Base-by-base conservation (phyloP, 106 monocot genomes). In the Apostasia ramifera region DNA sequence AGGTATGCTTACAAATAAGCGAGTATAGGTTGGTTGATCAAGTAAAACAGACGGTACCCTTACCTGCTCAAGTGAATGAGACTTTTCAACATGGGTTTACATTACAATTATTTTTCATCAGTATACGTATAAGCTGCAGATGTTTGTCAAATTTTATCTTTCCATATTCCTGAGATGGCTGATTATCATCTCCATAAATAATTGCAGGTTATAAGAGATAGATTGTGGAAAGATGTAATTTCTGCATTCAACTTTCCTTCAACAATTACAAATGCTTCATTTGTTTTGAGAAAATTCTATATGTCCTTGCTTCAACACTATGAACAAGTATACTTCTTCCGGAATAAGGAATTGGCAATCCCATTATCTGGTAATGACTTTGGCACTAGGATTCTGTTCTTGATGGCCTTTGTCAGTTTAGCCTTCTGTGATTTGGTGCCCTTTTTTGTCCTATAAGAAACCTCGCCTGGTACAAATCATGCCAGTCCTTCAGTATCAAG, bases 251-350 rank as follows among this genome's bases (percentile, higher is more conserved):
- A 58, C 52, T 75, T 75, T 66, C 67, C 74, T 67, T 59, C 74
- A 52, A 67, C 74, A 68, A 44, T 57, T 52, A 75, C 74, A 52
- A 75, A 60, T 66, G 74, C 67, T 50, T 67, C 74, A 52, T 75
- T 61, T 75, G n/a, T 59, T 46, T 75, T 75, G 44, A 53, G 74
- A 42, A 75, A 75, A 52, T 47, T 67, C 74, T 75, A 75, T 57
- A 48, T 59, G 10, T 59, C 74, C 43, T 57, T 75, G 67, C 74
- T 75, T 46, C 74, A 66, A 44, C 59, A 14, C 3, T 75, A 75
- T 59, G 74, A 75, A 59, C 55, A 67, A 60, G 59, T 75, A 41
- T 75, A 75, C 67, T 75, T 75, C 40, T 67, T 75, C 26, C 50
- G 43, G 3, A 68, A 56, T 14, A 50, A 50, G 60, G 43, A 53